Evolutionary conservation across 805 yeast genomes (phyloP).

Genomic region (Saitoella complicata): DNA sequence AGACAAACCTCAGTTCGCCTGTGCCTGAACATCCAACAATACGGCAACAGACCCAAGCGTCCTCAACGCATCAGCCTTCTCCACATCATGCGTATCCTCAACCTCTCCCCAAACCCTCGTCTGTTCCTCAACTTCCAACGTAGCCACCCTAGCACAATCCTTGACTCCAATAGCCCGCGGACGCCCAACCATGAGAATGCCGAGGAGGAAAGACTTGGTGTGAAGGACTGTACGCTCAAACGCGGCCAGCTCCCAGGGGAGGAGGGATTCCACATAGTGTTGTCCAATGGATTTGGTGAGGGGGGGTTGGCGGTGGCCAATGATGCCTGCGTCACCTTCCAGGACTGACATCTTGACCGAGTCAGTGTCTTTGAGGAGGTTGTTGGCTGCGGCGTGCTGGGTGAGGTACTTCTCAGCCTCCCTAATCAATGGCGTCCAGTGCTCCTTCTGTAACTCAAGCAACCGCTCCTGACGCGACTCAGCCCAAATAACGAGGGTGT

Average conservation of each 20-base stretch:
- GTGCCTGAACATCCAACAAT: too few relatives aligned
- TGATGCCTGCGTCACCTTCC: slow-evolving; percentile 70
- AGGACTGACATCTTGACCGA: slow-evolving; percentile 35
- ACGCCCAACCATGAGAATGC: slow-evolving; percentile 37
- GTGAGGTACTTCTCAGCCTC: slow-evolving; percentile 46
- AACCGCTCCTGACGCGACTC: slow-evolving; percentile 65
- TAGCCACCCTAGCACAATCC: slow-evolving; percentile 48
- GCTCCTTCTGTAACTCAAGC: slow-evolving; percentile 61
- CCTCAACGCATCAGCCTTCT: slow-evolving; percentile 70
- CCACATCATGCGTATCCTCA: slow-evolving; percentile 94
- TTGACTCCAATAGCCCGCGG: slow-evolving; percentile 12
- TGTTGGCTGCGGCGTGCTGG: too few relatives aligned
- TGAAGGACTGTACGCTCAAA: slow-evolving; percentile 78
- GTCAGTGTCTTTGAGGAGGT: too few relatives aligned
- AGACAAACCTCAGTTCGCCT: too few relatives aligned
- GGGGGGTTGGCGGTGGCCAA: slow-evolving; percentile 59
- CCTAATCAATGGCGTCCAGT: slow-evolving; percentile 56
- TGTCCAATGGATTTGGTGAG: slow-evolving; percentile 45
- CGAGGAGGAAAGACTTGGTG: slow-evolving; percentile 75
- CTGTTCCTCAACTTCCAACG: slow-evolving; percentile 67
- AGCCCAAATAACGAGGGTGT: slow-evolving; percentile 75
- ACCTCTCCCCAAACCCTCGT: slow-evolving; percentile 93
- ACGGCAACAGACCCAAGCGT: slow-evolving; percentile 62
- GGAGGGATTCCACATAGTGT: slow-evolving; percentile 46
- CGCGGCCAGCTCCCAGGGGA: slow-evolving; percentile 67